These are phyloP conservation scores for Chimonanthus salicifolius DNA, from an alignment of 164 flowering plant genomes.

Conservation along the genomic window DNA sequence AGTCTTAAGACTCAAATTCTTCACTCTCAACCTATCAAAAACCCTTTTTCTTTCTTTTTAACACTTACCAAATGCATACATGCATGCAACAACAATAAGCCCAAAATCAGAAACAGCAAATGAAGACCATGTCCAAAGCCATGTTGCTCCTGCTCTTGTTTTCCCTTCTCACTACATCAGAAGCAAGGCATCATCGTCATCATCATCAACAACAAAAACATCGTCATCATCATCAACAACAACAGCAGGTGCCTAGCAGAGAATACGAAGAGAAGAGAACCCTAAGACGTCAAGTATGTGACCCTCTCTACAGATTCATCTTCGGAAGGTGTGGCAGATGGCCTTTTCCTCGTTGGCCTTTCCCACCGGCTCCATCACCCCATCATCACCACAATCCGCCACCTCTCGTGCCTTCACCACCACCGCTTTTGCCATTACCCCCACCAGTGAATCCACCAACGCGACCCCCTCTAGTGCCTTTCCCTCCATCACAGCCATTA, in stretches of 20 bases:
- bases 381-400: background rate
- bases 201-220: background rate
- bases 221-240: background rate
- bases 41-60: no score
- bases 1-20: no score
- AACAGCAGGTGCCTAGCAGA: background rate
- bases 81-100: no score
- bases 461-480: background rate
- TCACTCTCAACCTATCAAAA: no score
- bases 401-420: background rate
- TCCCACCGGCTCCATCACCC: background rate
- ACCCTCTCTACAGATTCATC: background rate
- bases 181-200: background rate
- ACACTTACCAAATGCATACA: no score
- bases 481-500: background rate
- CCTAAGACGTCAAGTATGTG: background rate
- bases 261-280: no score
- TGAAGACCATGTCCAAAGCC: background rate
- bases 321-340: slow-evolving; percentile 9
- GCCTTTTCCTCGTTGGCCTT: slow-evolving; percentile 6
- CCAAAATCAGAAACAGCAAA: no score
- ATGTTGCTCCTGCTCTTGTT: background rate
- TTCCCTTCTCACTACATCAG: background rate
- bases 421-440: background rate
- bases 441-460: slow-evolving; percentile 3